Conservation (phyloP, 2,329 filamentous ascomycete species). For the Colletotrichum sp. region DNA sequence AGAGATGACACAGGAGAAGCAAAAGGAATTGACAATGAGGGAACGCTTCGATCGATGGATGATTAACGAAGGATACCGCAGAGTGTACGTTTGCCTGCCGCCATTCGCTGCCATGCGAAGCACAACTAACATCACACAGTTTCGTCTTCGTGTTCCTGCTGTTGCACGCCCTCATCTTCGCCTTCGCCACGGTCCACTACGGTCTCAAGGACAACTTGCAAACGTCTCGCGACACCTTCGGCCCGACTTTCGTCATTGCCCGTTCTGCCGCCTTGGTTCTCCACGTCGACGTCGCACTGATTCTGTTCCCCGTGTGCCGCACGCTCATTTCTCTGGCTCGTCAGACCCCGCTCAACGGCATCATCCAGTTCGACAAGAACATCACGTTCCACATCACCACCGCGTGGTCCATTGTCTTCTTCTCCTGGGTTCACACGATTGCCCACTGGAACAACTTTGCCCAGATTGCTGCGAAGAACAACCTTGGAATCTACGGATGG, state of each 20-base stretch:
- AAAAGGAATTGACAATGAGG: slow-evolving; percentile 69
- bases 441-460: slow-evolving; percentile 90
- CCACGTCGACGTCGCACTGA: slow-evolving; percentile 81
- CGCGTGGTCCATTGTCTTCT: slow-evolving; percentile 89
- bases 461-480: slow-evolving; percentile 75
- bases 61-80: slow-evolving; percentile 85
- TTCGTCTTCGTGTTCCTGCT: slow-evolving; percentile 79
- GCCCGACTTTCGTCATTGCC: slow-evolving; percentile 78
- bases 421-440: slow-evolving; percentile 85
- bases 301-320: slow-evolving; percentile 83
- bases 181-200: slow-evolving; percentile 82
- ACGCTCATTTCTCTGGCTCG: slow-evolving; percentile 83
- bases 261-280: slow-evolving; percentile 77
- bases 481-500: slow-evolving; percentile 79
- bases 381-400: slow-evolving; percentile 87
- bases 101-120: not conserved
- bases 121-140: slow-evolving; percentile 43
- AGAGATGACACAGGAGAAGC: slow-evolving; percentile 78
- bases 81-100: slow-evolving; percentile 64
- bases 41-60: slow-evolving; percentile 87
- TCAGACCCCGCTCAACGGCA: slow-evolving; percentile 82
- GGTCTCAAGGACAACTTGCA: slow-evolving; percentile 77
- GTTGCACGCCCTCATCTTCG: slow-evolving; percentile 77
- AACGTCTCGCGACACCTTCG: slow-evolving; percentile 70
- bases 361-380: slow-evolving; percentile 89